A percentile compares a stretch with the other conserved stretches of the same genome.
These are phyloP conservation scores for Excoecaria cochinchinensis DNA, from an alignment of 345 rosid genomes.

Conservation along the genomic window DNA sequence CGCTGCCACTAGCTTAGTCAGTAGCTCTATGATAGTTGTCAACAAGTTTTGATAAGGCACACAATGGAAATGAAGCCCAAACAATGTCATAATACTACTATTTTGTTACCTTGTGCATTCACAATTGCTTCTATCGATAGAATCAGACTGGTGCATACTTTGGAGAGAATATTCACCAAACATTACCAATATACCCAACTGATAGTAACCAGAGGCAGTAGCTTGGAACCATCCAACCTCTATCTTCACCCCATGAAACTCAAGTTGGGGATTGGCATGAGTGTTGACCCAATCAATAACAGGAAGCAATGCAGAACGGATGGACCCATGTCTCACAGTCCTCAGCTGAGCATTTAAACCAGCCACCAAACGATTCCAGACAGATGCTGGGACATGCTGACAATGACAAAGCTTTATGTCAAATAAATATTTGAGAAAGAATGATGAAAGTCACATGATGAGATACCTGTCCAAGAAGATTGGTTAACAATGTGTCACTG, in stretches of 20 bases:
- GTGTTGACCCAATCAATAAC: constrained; percentile 81
- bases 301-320: constrained; percentile 72
- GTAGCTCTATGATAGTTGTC: background rate
- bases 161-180: constrained; percentile 55
- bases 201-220: constrained; percentile 97
- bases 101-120: constrained; percentile 58
- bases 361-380: constrained; percentile 91
- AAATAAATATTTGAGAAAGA: constrained; percentile 12
- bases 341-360: constrained; percentile 95
- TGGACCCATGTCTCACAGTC: constrained; percentile 87
- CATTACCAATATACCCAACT: constrained; percentile 82
- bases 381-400: constrained; percentile 89
- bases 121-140: constrained; percentile 40
- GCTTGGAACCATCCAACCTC: constrained; percentile 99
- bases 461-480: constrained; percentile 89
- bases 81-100: background rate
- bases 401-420: constrained; percentile 14
- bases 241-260: constrained; percentile 80
- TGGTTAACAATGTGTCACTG: constrained; percentile 71
- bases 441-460: background rate
- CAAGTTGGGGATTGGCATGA: constrained; percentile 92
- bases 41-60: background rate
- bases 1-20: too few relatives aligned
- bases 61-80: background rate
- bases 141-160: constrained; percentile 40